A percentile compares a stretch with the other conserved stretches of the same genome.
These are phyloP conservation scores for Alternaria sp. DNA, from an alignment of 2,329 filamentous ascomycete species.

Conservation along the genomic window DNA sequence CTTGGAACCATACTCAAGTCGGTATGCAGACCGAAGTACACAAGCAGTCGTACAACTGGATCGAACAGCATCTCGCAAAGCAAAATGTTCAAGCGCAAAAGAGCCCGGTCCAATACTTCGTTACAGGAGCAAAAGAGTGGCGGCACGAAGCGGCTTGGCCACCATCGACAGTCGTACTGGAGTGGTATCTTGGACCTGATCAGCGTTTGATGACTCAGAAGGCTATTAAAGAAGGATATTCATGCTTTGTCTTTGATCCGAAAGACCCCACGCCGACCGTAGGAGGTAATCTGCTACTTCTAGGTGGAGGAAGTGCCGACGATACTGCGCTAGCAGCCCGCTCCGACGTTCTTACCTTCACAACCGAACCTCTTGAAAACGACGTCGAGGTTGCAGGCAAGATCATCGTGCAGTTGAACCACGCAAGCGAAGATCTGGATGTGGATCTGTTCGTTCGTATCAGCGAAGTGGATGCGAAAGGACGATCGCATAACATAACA, in stretches of 20 bases:
- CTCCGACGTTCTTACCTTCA: not conserved
- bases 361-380: not conserved
- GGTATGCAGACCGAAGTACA: too few species aligned
- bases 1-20: too few species aligned
- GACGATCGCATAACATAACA: too few species aligned
- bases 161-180: too few species aligned
- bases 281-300: not conserved
- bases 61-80: too few species aligned
- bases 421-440: not conserved
- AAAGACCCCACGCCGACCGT: not conserved
- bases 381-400: not conserved
- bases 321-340: not conserved
- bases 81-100: too few species aligned
- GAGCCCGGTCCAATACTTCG: too few species aligned
- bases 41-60: too few species aligned
- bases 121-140: too few species aligned
- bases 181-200: too few species aligned
- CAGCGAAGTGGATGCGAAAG: too few species aligned
- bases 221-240: accelerated
- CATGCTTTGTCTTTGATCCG: not conserved
- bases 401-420: not conserved
- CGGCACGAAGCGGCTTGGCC: too few species aligned
- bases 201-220: not conserved
- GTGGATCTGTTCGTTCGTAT: accelerated
- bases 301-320: not conserved